Evolutionary conservation across 2,329 filamentous ascomycete species (phyloP).

Genomic region (Pseudonectria buxi): DNA sequence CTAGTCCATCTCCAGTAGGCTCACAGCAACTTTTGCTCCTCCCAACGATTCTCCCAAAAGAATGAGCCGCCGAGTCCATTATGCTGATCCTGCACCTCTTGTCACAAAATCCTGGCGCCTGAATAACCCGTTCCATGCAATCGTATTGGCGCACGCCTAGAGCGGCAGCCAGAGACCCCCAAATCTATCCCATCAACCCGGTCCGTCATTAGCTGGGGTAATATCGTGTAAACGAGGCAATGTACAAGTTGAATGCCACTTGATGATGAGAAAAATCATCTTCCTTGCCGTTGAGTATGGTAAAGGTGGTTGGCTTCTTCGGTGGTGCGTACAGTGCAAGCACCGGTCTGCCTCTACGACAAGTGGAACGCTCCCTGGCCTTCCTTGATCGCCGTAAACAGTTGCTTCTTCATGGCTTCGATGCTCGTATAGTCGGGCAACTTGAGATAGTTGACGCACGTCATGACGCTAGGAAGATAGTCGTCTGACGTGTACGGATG

Average conservation of each 20-base stretch:
- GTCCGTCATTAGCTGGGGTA: conserved; percentile 7
- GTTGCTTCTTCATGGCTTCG: conserved; percentile 67
- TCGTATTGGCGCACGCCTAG: conserved; percentile 9
- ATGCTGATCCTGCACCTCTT: conserved; percentile 13
- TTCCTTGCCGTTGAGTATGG: no score
- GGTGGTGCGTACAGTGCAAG: no score
- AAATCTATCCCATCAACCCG: conserved; percentile 21
- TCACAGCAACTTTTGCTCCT: background rate
- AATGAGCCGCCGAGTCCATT: conserved; percentile 9
- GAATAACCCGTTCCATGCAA: conserved; percentile 20
- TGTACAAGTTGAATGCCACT: background rate
- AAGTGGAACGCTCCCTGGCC: conserved; percentile 97
- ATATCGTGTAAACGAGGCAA: background rate
- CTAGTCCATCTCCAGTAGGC: background rate
- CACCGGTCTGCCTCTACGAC: conserved; percentile 52
- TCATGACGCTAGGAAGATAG: conserved; percentile 99
- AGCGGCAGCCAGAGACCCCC: conserved; percentile 5
- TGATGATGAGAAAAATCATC: background rate
- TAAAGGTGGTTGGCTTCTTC: no score
- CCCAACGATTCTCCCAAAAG: conserved; percentile 4
- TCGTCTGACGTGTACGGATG: conserved; percentile 89
- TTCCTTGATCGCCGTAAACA: conserved; percentile 83
- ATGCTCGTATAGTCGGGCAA: conserved; percentile 86
- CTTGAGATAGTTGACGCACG: conserved; percentile 98
- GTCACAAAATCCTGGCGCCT: conserved; percentile 17